phyloP scores from a whole-genome alignment of 2,329 filamentous ascomycete genomes.

The Aureobasidium melanogenum region DNA sequence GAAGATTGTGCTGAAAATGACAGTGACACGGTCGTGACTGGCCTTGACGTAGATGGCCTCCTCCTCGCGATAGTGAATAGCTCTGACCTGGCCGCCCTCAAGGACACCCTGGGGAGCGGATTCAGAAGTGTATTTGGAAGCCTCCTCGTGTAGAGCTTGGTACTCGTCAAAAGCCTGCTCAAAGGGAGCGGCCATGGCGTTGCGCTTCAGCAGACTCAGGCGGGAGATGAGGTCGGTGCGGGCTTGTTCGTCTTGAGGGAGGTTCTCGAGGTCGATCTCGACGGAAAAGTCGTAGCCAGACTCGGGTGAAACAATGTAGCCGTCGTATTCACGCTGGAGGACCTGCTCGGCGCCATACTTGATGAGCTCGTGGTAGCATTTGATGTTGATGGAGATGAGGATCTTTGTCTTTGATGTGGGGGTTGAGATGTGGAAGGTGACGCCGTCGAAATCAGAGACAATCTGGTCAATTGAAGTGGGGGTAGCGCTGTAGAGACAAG shows the following conservation, averaged over 20 bases:
- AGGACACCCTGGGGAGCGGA: conserved; percentile 82
- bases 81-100: conserved; percentile 87
- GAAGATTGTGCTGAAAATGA: conserved; percentile 98
- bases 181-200: conserved; percentile 97
- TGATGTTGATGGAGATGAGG: conserved; percentile 85
- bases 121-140: conserved; percentile 86
- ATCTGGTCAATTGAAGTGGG: conserved; percentile 93
- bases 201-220: conserved; percentile 88
- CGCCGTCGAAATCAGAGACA: conserved; percentile 97
- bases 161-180: conserved; percentile 95
- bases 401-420: conserved; percentile 92
- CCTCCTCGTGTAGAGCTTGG: conserved; percentile 74
- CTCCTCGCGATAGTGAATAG: conserved; percentile 97
- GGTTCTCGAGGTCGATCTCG: conserved; percentile 74
- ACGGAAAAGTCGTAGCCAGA: conserved; percentile 94
- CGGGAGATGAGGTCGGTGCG: conserved; percentile 79
- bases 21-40: conserved; percentile 91
- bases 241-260: conserved; percentile 77
- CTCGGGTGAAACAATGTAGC: conserved; percentile 81
- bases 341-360: conserved; percentile 88
- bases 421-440: conserved; percentile 96
- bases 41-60: conserved; percentile 99
- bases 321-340: conserved; percentile 87
- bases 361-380: conserved; percentile 88
- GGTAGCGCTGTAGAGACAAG: conserved; percentile 53